Evolutionary conservation across 2,329 filamentous ascomycete genomes (phyloP).

Genomic region (Dactylella cylindrospora): DNA sequence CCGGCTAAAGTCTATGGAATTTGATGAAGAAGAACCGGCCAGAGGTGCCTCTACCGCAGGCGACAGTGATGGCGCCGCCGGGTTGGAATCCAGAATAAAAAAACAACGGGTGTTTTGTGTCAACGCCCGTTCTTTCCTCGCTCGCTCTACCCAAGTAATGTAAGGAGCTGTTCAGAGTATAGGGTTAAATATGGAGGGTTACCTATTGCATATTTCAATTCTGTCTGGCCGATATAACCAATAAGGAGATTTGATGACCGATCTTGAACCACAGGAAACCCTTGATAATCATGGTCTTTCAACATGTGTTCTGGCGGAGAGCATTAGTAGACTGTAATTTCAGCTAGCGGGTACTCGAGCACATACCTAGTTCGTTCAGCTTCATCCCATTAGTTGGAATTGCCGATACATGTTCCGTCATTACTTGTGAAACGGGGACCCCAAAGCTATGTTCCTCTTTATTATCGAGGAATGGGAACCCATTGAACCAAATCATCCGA

Average conservation of each 20-base stretch:
- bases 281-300: slow-evolving; percentile 78
- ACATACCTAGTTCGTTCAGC: slow-evolving; percentile 71
- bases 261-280: slow-evolving; percentile 87
- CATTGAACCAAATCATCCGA: slow-evolving; percentile 98
- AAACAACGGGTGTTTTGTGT: slow-evolving; percentile 69
- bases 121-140: slow-evolving; percentile 69
- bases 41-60: slow-evolving; percentile 51
- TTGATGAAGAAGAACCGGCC: slow-evolving; percentile 60
- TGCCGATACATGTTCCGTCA: slow-evolving; percentile 74
- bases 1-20: slow-evolving; percentile 74
- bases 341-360: background rate
- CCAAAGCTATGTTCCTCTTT: slow-evolving; percentile 98
- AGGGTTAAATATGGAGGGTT: background rate
- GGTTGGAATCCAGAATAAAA: slow-evolving; percentile 57
- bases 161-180: background rate
- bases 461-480: slow-evolving; percentile 93
- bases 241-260: slow-evolving; percentile 69
- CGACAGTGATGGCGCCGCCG: slow-evolving; percentile 50
- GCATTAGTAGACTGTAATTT: background rate
- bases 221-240: slow-evolving; percentile 89
- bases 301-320: slow-evolving; percentile 57
- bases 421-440: slow-evolving; percentile 85
- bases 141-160: slow-evolving; percentile 52
- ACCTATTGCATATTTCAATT: slow-evolving; percentile 86
- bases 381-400: slow-evolving; percentile 74